Conservation (phyloP, 805 yeast genomes). For the Blastobotrys attinorum region DNA sequence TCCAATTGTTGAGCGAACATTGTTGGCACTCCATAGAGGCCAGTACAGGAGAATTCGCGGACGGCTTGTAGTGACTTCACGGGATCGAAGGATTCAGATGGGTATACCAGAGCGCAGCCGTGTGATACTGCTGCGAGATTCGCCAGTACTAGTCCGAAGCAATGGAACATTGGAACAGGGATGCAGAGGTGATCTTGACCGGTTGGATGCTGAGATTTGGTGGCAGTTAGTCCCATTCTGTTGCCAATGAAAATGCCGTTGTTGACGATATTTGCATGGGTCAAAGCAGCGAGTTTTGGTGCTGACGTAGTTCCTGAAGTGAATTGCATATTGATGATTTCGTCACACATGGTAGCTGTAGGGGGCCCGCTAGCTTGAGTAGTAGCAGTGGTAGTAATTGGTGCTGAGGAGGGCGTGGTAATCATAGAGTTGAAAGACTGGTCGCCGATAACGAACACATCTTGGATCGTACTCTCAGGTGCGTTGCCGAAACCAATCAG, state of each 20-base stretch:
- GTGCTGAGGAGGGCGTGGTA: neutral
- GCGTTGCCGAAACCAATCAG: neutral
- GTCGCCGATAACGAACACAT: neutral
- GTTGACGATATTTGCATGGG: slow-evolving; percentile 23
- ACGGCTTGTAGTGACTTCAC: slow-evolving; percentile 18
- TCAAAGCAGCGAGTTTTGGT: slow-evolving; percentile 24
- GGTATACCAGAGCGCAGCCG: slow-evolving; percentile 23
- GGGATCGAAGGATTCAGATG: slow-evolving; percentile 23
- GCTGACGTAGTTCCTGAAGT: slow-evolving; percentile 27
- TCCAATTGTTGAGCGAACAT: slow-evolving; percentile 26
- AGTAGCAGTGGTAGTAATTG: neutral
- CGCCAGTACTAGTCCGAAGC: slow-evolving; percentile 26
- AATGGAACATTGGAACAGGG: slow-evolving; percentile 28
- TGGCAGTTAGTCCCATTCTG: slow-evolving; percentile 21
- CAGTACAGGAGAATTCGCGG: slow-evolving; percentile 21
- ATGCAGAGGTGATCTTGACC: slow-evolving; percentile 23
- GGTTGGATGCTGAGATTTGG: slow-evolving; percentile 15
- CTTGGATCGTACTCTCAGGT: neutral
- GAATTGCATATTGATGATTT: slow-evolving; percentile 26
- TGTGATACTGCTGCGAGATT: slow-evolving; percentile 21
- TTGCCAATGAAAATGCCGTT: slow-evolving; percentile 23
- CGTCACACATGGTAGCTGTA: no score
- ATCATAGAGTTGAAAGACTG: neutral
- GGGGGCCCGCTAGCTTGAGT: neutral
- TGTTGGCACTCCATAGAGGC: slow-evolving; percentile 26